Evolutionary conservation across 306 rosid species (phyloP), one percentile per base, ranked within the genome.

Genomic region (Vigna trinervia): DNA sequence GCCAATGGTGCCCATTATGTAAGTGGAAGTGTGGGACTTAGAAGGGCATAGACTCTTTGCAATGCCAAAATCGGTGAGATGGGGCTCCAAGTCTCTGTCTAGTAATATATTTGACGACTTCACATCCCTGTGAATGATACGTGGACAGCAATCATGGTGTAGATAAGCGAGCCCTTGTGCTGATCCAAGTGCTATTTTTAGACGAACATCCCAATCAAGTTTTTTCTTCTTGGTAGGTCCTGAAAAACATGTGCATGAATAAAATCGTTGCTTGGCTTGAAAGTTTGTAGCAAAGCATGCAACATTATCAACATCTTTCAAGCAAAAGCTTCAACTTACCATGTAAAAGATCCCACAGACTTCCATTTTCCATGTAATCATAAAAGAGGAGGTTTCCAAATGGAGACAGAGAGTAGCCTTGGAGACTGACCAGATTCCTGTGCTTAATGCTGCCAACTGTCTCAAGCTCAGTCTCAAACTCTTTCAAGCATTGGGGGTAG

Each of bases 391-490:
- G 97, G 84, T 92, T 85, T 52, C 96, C 96, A 14, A 77, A 85
- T 23, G 93, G 87, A 5, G 97, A 92, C 76, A 92, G 75, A 39
- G 97, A 90, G 82, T 87, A 92, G 30, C 96, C 97, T 84, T 92
- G 97, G 77, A 92, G 97, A 88, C 92, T 75, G 63, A 92, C 97
- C 13, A 92, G 89, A 84, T 92, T 92, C 51, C 97, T 85, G 73
- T 92, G 97, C 89, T 92, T 92, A 85, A 92, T 90, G 81, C 96
- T 88, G 22, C 97, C 97, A 12, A 90, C 87, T 0, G 93, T 92
- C 76, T 67, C 82, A 51, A 92, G 97, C 78, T 92, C 97, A 0
- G 97, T 92, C 87, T 90, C 85, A 19, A 92, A 92, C 77, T 86
- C 93, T 74, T 92, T 90, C 75, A 87, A 39, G 82, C 85, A 81